Conservation (phyloP, 2,329 filamentous ascomycete species). For the Fusarium agapanthi region DNA sequence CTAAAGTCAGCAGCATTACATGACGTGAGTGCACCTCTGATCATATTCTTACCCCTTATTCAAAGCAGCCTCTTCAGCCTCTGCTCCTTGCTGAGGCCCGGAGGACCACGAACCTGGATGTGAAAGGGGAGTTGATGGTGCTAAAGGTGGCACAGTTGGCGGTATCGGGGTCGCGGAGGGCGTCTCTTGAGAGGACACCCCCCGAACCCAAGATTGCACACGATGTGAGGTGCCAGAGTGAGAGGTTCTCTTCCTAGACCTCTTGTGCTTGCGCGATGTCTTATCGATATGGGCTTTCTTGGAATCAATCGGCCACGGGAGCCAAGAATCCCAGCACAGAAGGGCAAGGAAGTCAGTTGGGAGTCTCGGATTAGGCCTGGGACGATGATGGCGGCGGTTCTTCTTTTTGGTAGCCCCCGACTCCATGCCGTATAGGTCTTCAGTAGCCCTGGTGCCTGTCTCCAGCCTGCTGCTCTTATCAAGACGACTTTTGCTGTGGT, state of each 20-base stretch:
- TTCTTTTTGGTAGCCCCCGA: background rate
- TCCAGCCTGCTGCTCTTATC: background rate
- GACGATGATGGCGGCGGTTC: background rate
- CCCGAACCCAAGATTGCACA: background rate
- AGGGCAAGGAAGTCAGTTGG: background rate
- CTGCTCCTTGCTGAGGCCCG: background rate
- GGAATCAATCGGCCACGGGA: background rate
- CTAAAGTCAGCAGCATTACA: background rate
- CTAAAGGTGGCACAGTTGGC: background rate
- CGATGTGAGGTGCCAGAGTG: background rate
- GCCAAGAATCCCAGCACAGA: background rate
- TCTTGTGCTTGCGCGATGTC: background rate
- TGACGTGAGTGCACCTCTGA: background rate
- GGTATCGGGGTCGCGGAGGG: background rate
- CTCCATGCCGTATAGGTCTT: background rate
- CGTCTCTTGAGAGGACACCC: background rate
- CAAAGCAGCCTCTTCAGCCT: background rate
- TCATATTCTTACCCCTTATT: background rate
- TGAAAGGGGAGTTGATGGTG: background rate
- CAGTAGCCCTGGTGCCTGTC: background rate
- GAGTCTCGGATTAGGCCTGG: background rate
- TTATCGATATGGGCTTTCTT: background rate
- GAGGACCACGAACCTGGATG: background rate
- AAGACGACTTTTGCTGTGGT: background rate
- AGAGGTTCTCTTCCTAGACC: background rate